Base-by-base conservation (phyloP, 2,329 filamentous ascomycete genomes). In the Myriosclerotinia duriaeana region DNA sequence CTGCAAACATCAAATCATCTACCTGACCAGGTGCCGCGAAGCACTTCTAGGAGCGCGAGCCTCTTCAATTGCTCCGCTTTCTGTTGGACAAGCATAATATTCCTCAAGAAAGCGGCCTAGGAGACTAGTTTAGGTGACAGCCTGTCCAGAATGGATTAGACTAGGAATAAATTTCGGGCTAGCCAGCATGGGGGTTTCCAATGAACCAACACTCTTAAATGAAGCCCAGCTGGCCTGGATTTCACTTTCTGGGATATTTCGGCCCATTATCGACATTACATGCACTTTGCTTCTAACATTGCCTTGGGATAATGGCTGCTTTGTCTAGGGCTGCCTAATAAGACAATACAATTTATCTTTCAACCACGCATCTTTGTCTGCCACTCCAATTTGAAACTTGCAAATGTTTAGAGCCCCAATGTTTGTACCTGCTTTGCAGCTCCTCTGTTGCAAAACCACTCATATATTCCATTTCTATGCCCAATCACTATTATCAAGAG, bases 1-100 rank as follows among this genome's bases (percentile, higher is more conserved):
- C 15, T 62, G 59, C 38, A 62, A 53, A 52, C 36, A 62, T 34
- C 59, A 62, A 40, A 53, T 62, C 22, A 20, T 38, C n/a, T 62
- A 53, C 22, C 9, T 62, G 15, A 62, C 26, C 36, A 53, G 30
- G 36, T 62, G 59, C n/a, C 59, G 48, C 22, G 48, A 62, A 12
- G 59, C 34, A 42, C n/a, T 62, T n/a, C 48, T 12, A 30, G 48
- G 36, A 30, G 3, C 14, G 15, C 59, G 40, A 53, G 9, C 5
- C 22, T 15, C 36, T 62, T 6, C 9, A 2, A 53, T n/a, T 53
- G 2, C 6, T 30, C 48, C 17, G 22, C 5, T 34, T 26, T 8
- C 34, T 34, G 14, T 22, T 40, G n/a, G 3, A 2, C 17, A 46
- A n/a, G 20, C 2, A 6, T 2, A 14, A 12, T 44, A 22, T 5